phyloP scores from a whole-genome alignment of 129 eudicot species.

The Tagetes erecta region DNA sequence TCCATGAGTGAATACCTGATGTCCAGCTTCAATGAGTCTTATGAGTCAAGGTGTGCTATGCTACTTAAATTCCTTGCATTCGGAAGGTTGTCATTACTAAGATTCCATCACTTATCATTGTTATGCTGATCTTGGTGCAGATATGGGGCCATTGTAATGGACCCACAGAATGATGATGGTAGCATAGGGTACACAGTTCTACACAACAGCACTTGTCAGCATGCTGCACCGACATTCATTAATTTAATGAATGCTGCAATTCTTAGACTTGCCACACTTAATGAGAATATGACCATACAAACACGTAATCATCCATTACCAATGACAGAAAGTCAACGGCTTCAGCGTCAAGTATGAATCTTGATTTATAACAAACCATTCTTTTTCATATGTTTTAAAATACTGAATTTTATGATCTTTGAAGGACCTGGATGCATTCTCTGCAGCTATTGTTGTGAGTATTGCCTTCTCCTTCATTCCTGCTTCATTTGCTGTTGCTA shows the following conservation, averaged over 20 bases:
- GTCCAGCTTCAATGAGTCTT: conserved; percentile 92
- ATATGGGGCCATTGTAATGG: conserved; percentile 95
- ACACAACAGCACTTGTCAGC: conserved; percentile 96
- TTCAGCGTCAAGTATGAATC: conserved; percentile 76
- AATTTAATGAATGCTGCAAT: conserved; percentile 87
- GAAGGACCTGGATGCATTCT: conserved; percentile 96
- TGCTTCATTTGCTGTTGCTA: conserved; percentile 96
- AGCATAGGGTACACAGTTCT: conserved; percentile 87
- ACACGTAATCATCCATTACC: conserved; percentile 97
- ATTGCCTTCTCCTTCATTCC: conserved; percentile 96
- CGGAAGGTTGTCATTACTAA: conserved; percentile 12
- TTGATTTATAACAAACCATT: conserved; percentile 2
- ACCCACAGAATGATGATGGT: conserved; percentile 64
- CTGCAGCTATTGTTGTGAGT: conserved; percentile 75
- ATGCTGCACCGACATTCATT: conserved; percentile 92
- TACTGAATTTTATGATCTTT: conserved; percentile 28
- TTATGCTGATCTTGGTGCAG: conserved; percentile 41
- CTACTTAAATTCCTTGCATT: conserved; percentile 18
- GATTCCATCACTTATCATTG: neutral
- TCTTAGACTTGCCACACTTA: conserved; percentile 72
- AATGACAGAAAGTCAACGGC: conserved; percentile 77
- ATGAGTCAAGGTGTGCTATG: conserved; percentile 78
- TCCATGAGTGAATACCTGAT: conserved; percentile 96
- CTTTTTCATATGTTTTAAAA: conserved; percentile 5
- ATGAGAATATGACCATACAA: conserved; percentile 79